Evolutionary conservation across 2,329 filamentous ascomycete species (phyloP).

Genomic region (Neofusicoccum parvum): DNA sequence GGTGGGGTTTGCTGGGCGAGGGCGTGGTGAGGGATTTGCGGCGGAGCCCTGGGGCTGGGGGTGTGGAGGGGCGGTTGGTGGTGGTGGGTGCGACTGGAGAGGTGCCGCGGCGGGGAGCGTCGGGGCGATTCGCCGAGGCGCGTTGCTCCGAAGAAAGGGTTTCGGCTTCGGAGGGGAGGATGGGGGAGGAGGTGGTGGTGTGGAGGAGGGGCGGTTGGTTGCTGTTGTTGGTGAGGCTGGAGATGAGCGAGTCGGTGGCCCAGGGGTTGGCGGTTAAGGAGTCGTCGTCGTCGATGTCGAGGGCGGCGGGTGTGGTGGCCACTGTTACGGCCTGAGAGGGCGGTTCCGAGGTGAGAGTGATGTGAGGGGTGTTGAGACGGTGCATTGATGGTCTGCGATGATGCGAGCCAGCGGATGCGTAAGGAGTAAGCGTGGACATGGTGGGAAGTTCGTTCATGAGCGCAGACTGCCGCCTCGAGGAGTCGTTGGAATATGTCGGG

Average conservation of each 20-base stretch:
- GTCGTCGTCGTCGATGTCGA: constrained; percentile 10
- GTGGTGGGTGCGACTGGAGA: not conserved
- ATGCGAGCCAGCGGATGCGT: constrained; percentile 3
- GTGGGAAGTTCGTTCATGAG: not conserved
- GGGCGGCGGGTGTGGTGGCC: constrained; percentile 10
- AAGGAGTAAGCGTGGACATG: constrained; percentile 3
- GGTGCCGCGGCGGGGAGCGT: constrained; percentile 1
- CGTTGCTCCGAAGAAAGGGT: constrained; percentile 7
- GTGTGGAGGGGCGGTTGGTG: not conserved
- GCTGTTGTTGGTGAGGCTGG: not conserved
- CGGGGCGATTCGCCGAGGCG: not conserved
- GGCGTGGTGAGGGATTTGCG: constrained; percentile 10
- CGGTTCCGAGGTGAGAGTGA: constrained; percentile 7
- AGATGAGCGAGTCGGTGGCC: constrained; percentile 10
- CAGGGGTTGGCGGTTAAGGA: constrained; percentile 19
- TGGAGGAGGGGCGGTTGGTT: constrained; percentile 30
- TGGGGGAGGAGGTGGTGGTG: constrained; percentile 33
- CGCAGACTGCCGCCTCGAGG: not conserved
- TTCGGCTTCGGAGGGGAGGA: constrained; percentile 26
- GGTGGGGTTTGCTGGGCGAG: not conserved
- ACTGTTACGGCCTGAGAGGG: constrained; percentile 17
- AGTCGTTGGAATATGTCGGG: not conserved
- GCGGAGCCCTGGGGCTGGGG: not conserved
- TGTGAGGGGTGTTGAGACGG: constrained; percentile 11
- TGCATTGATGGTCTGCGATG: constrained; percentile 15